Conservation (phyloP, 179 eudicot genomes). For the Beta corolliflora region DNA sequence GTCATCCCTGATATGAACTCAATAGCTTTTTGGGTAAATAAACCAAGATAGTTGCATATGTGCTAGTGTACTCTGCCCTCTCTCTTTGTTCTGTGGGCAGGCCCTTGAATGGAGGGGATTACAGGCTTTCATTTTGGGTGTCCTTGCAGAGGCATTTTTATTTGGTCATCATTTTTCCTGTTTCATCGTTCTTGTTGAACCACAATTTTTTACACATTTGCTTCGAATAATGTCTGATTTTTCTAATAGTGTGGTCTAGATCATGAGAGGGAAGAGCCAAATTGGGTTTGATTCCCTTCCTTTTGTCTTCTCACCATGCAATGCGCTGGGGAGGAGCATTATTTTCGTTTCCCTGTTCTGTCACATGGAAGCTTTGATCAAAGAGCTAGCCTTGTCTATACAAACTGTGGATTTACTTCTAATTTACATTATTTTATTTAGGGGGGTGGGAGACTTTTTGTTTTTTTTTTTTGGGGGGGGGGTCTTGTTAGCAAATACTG, state of each 20-base stretch:
- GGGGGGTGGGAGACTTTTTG: no score
- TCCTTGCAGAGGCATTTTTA: not conserved
- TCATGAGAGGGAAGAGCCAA: not conserved
- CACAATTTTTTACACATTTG: not conserved
- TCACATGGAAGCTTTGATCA: not conserved
- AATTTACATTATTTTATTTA: no score
- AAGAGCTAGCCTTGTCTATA: not conserved
- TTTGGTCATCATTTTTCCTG: conserved; percentile 3
- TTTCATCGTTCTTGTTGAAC: not conserved
- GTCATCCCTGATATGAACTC: not conserved
- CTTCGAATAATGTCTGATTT: not conserved
- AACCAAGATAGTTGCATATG: not conserved
- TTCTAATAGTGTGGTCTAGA: not conserved
- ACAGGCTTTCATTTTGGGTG: not conserved
- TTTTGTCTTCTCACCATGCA: not conserved
- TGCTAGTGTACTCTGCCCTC: not conserved
- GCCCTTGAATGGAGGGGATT: not conserved
- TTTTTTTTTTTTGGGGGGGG: no score
- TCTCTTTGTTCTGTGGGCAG: not conserved
- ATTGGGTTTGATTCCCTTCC: not conserved
- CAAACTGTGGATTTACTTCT: no score
- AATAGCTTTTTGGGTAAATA: not conserved
- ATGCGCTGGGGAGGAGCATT: not conserved
- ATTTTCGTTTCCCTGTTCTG: not conserved
- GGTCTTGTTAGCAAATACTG: no score